phyloP scores from a whole-genome alignment of 306 rosid species.

The Macrotyloma uniflorum region DNA sequence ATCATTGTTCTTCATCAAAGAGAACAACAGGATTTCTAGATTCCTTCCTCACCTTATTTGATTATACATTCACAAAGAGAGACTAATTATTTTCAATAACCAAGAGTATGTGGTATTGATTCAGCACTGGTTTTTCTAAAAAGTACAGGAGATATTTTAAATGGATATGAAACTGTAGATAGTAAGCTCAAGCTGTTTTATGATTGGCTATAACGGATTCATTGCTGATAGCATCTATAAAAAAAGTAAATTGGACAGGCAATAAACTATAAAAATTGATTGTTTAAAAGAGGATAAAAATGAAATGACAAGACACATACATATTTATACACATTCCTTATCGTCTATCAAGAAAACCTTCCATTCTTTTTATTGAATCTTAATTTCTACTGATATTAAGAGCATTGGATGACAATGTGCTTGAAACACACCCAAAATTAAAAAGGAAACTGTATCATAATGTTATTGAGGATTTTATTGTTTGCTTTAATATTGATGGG shows the following conservation, averaged over 20 bases:
- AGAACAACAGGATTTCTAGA: background rate
- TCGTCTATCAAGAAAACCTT: background rate
- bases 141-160: background rate
- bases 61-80: background rate
- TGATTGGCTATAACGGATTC: constrained; percentile 22
- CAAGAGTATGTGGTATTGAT: background rate
- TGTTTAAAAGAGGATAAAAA: constrained; percentile 20
- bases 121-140: background rate
- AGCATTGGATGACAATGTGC: constrained; percentile 13
- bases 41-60: background rate
- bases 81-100: no score
- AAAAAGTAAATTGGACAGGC: background rate
- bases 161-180: constrained; percentile 16
- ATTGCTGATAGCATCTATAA: background rate
- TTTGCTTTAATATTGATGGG: background rate
- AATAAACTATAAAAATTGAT: background rate
- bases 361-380: constrained; percentile 6
- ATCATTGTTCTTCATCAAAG: background rate
- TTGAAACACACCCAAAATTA: background rate
- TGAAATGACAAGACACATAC: background rate
- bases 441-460: constrained; percentile 16
- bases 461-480: background rate
- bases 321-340: background rate
- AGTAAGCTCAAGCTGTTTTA: constrained; percentile 14
- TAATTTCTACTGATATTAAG: background rate